phyloP scores from a whole-genome alignment of 371 early-diverging fungal genomes.

The Mortierella sp. region DNA sequence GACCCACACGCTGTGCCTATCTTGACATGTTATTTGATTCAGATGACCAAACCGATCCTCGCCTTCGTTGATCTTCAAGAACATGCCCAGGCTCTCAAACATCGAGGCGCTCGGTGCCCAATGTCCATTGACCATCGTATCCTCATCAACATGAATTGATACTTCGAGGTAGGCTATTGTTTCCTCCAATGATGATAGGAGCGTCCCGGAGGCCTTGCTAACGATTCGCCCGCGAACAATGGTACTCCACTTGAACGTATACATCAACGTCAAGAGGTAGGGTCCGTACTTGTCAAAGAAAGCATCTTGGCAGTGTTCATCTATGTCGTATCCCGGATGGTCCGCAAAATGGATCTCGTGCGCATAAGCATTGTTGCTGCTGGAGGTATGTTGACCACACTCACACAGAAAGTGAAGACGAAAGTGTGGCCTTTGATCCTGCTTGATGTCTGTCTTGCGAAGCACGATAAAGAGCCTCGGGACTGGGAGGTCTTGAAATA shows the following conservation, averaged over 20 bases:
- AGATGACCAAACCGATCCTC: background rate
- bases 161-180: background rate
- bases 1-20: background rate
- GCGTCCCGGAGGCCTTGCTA: no score
- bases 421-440: background rate
- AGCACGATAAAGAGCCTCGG: constrained; percentile 16
- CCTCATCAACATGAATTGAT: background rate
- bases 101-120: no score
- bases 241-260: constrained; percentile 4
- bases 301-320: background rate
- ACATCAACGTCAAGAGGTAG: background rate
- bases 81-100: no score
- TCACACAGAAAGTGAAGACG: background rate
- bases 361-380: no score
- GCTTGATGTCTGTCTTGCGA: constrained; percentile 1
- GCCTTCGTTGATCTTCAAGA: background rate
- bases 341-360: constrained; percentile 9
- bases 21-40: background rate
- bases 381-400: constrained; percentile 2
- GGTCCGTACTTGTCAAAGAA: constrained; percentile 12
- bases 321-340: constrained; percentile 8
- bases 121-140: no score
- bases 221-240: background rate
- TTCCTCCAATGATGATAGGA: no score
- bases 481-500: constrained; percentile 10